Evolutionary conservation across 2,329 filamentous ascomycete species (phyloP), one percentile per base, ranked within the genome.

Genomic region (Colletotrichum graminicola): DNA sequence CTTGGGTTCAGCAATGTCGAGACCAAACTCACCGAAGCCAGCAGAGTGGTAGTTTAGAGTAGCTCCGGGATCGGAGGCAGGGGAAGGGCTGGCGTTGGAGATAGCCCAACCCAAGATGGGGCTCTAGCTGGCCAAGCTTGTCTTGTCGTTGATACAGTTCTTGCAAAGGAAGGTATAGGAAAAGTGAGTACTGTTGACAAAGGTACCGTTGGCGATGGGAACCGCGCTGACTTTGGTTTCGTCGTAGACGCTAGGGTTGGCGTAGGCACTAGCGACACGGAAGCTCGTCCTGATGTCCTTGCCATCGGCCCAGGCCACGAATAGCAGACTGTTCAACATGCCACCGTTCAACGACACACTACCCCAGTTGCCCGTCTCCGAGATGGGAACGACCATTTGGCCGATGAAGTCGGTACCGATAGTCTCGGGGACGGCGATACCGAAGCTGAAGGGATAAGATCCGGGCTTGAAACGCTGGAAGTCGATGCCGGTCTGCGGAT

Each of bases 81-180:
- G 76, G 0, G 75, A 76, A 10, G 81, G 79, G 39, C 79, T 77
- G 10, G 75, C 76, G 10, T 75, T 76, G 6, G 82, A 81, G 61
- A 79, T 79, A 16, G 83, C 83, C 69, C 81, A 85, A n/a, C 81
- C 82, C 23, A 85, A 76, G 29, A 81, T 74, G 47, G 76, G 74
- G 5, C 66, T 74, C 34, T 73, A 73, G 29, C 71, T 74, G 23
- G 78, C 75, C 59, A 82, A 76, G 18, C 75, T 77, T 0, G 79
- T 79, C 16, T 76, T 74, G 66, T 82, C 80, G 6, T 78, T 76
- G 67, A 84, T 78, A 67, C 84, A 86, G 14, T 80, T 79, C 56
- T 80, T 77, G 75, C 87, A 89, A 47, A 88, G 81, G 77, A 88
- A 89, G 0, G 87, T 89, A 73, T 85, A 87, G 2, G 84, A 84